Evolutionary conservation across 768 basidiomycete genomes (phyloP).

Genomic region (Lentinula detonsa): DNA sequence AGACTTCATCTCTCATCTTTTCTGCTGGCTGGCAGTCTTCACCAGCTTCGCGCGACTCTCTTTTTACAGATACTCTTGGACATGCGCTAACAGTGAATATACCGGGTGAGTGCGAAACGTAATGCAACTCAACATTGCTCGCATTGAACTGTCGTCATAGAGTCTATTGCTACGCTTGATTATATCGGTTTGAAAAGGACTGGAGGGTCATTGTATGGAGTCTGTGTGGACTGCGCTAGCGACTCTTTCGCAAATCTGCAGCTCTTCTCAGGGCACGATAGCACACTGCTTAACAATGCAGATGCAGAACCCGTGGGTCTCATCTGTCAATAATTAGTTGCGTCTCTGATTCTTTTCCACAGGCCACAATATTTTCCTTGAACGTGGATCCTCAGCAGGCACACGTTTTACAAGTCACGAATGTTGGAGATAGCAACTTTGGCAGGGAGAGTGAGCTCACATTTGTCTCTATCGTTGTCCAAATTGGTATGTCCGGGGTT

Average conservation of each 20-base stretch:
- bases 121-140: not conserved
- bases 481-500: constrained; percentile 1
- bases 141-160: constrained; percentile 8
- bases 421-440: constrained; percentile 15
- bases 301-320: constrained; percentile 14
- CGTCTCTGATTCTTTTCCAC: not conserved
- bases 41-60: constrained; percentile 8
- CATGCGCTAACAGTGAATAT: constrained; percentile 15
- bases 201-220: constrained; percentile 20
- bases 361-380: constrained; percentile 22
- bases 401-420: constrained; percentile 20
- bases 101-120: constrained; percentile 17
- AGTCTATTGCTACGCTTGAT: constrained; percentile 15
- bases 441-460: constrained; percentile 16
- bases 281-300: constrained; percentile 12
- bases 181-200: constrained; percentile 21
- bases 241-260: constrained; percentile 4
- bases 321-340: not conserved
- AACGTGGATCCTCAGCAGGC: constrained; percentile 16
- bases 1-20: constrained; percentile 13
- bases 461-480: constrained; percentile 17
- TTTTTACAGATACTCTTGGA: constrained; percentile 11
- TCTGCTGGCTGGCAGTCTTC: constrained; percentile 15
- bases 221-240: constrained; percentile 20
- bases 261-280: constrained; percentile 17